Evolutionary conservation across 2,329 filamentous ascomycete genomes (phyloP).

Genomic region (Trichophaea hybrida): DNA sequence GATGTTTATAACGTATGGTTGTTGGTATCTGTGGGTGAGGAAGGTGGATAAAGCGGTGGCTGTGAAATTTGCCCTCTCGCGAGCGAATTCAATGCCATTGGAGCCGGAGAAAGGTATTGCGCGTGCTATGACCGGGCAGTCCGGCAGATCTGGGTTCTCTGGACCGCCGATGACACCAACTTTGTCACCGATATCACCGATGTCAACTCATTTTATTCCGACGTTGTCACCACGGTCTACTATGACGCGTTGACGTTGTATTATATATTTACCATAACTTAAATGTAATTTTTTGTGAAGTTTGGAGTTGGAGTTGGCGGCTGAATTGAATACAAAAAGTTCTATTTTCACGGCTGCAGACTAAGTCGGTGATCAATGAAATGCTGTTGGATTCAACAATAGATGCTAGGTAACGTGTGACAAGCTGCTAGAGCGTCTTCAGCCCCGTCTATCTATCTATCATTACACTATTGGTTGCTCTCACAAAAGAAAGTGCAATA

Average conservation of each 20-base stretch:
- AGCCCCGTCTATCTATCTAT: no score
- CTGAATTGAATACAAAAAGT: no score
- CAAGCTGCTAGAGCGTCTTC: no score
- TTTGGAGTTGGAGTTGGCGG: no score
- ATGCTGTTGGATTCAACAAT: no score
- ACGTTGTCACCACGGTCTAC: background rate
- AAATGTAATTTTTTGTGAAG: no score
- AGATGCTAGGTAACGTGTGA: no score
- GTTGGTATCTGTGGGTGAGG: background rate
- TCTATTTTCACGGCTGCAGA: no score
- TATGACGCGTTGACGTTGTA: background rate
- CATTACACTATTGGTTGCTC: no score
- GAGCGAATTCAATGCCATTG: background rate
- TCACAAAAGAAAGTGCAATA: no score
- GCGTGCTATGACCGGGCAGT: background rate
- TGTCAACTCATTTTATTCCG: background rate
- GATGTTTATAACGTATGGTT: background rate
- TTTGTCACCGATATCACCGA: background rate
- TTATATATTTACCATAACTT: no score
- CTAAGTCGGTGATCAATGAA: no score
- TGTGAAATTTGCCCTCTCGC: background rate
- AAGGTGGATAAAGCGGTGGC: background rate
- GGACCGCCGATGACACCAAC: background rate
- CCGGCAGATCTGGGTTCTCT: background rate
- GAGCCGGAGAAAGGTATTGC: background rate